Percentiles rank a stretch among this genome's conserved stretches.
These are phyloP conservation scores for Barnettozyma hawaiiensis DNA, from an alignment of 1,139 yeast species.

Conservation along the genomic window DNA sequence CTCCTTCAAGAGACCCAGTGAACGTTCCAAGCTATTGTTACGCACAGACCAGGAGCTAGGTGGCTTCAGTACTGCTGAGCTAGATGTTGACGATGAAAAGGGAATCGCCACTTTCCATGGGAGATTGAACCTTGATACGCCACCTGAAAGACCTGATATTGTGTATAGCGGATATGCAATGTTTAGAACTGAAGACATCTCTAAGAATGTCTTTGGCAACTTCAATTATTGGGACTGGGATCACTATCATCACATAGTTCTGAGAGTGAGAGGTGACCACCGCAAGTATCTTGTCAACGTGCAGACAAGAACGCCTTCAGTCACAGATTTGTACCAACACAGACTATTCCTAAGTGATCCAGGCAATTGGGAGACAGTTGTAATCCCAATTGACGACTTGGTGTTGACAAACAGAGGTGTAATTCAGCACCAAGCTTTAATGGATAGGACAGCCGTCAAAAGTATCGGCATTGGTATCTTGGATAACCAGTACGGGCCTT, in stretches of 20 bases:
- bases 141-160: conserved; percentile 62
- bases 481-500: conserved; percentile 79
- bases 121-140: conserved; percentile 65
- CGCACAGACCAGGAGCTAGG: conserved; percentile 73
- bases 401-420: conserved; percentile 81
- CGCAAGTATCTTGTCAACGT: conserved; percentile 74
- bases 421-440: conserved; percentile 61
- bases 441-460: conserved; percentile 61
- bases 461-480: conserved; percentile 76
- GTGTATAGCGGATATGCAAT: conserved; percentile 79
- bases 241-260: conserved; percentile 49
- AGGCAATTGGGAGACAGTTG: conserved; percentile 81
- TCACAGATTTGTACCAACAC: conserved; percentile 80
- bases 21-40: conserved; percentile 45
- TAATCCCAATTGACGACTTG: conserved; percentile 70
- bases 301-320: conserved; percentile 73
- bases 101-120: conserved; percentile 62
- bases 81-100: conserved; percentile 36
- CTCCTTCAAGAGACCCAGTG: conserved; percentile 48
- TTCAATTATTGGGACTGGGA: conserved; percentile 61
- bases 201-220: conserved; percentile 26
- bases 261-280: conserved; percentile 70
- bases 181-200: conserved; percentile 70
- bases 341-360: conserved; percentile 67
- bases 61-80: conserved; percentile 65